Conservation (phyloP, 2,329 filamentous ascomycete species). For the Sarocladiaceae sp. region DNA sequence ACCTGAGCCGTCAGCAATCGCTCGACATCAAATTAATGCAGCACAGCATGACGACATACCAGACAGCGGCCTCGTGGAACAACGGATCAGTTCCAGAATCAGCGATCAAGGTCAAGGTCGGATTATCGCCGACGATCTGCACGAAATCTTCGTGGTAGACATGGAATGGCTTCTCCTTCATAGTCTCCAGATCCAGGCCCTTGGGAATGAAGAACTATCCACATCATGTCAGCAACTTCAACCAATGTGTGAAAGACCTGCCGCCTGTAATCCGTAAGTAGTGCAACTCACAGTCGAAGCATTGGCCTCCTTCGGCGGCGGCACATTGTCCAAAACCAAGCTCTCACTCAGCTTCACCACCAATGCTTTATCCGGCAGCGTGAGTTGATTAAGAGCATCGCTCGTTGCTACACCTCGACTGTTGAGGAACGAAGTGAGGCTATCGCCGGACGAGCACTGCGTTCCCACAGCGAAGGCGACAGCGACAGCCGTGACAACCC, state of each 20-base stretch:
- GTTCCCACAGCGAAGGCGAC: constrained; percentile 3
- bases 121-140: constrained; percentile 42
- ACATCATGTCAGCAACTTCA: neutral
- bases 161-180: constrained; percentile 33
- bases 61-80: constrained; percentile 54
- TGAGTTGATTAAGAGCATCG: neutral
- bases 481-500: constrained; percentile 1
- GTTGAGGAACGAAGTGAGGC: neutral
- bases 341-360: neutral
- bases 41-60: constrained; percentile 21
- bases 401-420: neutral
- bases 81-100: constrained; percentile 38
- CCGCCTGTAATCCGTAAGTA: neutral
- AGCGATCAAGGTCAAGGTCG: constrained; percentile 46
- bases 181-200: constrained; percentile 31
- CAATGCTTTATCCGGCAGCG: constrained; percentile 3
- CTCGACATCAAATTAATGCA: neutral
- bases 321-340: constrained; percentile 30
- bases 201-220: constrained; percentile 28
- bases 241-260: neutral
- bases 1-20: constrained; percentile 19
- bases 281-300: constrained; percentile 27
- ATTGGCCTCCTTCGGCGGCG: constrained; percentile 31
- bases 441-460: neutral
- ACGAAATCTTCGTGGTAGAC: constrained; percentile 49